Percentiles rank a stretch among this genome's conserved stretches.
These are phyloP conservation scores for Aspergillus wentii DNA, from an alignment of 495 filamentous ascomycete genomes.

Conservation along the genomic window DNA sequence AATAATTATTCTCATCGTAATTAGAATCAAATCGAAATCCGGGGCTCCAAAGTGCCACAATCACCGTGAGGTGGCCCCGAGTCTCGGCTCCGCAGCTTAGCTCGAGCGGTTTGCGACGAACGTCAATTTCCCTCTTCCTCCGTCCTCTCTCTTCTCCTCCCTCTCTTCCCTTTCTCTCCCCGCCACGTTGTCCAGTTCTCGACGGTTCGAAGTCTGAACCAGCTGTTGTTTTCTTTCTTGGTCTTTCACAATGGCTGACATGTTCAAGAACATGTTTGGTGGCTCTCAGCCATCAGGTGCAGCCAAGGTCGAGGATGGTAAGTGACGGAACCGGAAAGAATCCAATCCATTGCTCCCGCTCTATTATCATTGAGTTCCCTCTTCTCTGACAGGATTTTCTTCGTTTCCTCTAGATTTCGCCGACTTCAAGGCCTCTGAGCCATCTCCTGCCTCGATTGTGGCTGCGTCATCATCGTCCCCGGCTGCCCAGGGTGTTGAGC, in stretches of 20 bases:
- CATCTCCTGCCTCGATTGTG: constrained; percentile 50
- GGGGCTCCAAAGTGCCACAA: too few species aligned
- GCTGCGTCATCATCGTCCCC: constrained; percentile 35
- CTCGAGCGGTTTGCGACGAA: too few species aligned
- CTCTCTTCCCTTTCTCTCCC: background rate
- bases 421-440: constrained; percentile 67
- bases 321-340: constrained; percentile 13
- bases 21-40: too few species aligned
- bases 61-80: background rate
- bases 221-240: constrained; percentile 18
- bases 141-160: constrained; percentile 8
- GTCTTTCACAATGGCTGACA: constrained; percentile 53
- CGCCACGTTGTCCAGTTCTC: background rate
- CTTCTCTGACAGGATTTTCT: background rate
- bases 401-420: constrained; percentile 57
- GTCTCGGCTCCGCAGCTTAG: constrained; percentile 16
- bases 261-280: constrained; percentile 65
- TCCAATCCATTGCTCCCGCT: background rate
- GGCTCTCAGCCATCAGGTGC: constrained; percentile 52
- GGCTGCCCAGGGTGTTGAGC: constrained; percentile 41
- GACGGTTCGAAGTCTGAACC: constrained; percentile 3
- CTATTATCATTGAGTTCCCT: constrained; percentile 7
- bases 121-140: constrained; percentile 4
- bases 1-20: too few species aligned
- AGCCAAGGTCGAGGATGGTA: constrained; percentile 57